These are phyloP conservation scores for Colletotrichum scovillei DNA, from an alignment of 2,329 filamentous ascomycete genomes.

Conservation along the genomic window DNA sequence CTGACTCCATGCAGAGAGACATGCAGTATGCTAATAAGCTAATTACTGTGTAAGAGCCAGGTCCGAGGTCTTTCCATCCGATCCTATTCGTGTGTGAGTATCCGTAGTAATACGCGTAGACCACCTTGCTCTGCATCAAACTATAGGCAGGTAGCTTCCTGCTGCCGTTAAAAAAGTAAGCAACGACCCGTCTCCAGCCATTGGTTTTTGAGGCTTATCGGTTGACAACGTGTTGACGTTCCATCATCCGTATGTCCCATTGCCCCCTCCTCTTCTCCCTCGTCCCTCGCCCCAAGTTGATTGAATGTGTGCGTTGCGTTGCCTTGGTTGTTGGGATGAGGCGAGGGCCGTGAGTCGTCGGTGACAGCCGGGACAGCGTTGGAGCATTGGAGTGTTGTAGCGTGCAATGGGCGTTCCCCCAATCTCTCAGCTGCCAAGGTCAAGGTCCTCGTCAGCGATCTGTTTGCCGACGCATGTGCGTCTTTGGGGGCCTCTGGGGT, in stretches of 20 bases:
- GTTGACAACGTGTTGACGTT: neutral
- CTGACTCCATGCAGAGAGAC: conserved; percentile 12
- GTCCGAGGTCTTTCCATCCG: neutral
- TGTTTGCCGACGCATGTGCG: neutral
- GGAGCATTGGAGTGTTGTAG: no score
- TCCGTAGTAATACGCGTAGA: conserved; percentile 9
- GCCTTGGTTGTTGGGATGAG: neutral
- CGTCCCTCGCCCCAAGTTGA: no score
- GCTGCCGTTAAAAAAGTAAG: neutral
- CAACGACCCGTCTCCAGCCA: neutral
- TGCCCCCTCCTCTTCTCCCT: no score
- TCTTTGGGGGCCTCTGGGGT: neutral
- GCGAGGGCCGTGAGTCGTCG: neutral
- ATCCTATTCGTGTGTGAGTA: neutral
- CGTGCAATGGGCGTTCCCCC: neutral
- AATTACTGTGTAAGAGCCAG: neutral
- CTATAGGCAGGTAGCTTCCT: neutral
- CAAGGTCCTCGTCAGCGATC: neutral
- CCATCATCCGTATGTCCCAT: neutral
- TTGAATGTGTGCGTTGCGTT: no score
- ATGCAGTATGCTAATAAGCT: neutral
- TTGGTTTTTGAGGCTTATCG: neutral
- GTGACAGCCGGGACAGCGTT: neutral
- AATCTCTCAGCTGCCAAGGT: conserved; percentile 1
- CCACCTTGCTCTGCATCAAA: neutral